These are phyloP conservation scores for Chaetomium globosum DNA, from an alignment of 2,329 filamentous ascomycete genomes.

Conservation along the genomic window DNA sequence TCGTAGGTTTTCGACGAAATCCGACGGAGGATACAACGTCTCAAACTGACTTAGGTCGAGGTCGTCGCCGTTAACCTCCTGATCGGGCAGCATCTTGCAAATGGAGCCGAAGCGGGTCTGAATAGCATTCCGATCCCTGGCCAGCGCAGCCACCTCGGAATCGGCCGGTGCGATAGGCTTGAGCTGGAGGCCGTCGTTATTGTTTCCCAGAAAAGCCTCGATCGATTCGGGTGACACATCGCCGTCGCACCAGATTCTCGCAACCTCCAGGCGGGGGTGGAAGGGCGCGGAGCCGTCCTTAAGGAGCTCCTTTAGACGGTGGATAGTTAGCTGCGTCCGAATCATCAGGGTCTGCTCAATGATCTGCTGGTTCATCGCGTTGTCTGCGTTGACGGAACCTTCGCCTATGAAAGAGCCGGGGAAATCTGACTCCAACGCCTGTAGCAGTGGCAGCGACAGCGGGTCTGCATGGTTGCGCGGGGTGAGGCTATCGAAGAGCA, in stretches of 20 bases:
- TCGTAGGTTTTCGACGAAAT: constrained; percentile 24
- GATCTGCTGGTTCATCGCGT: constrained; percentile 19
- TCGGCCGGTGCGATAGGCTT: constrained; percentile 18
- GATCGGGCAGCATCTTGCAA: constrained; percentile 22
- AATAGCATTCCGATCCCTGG: constrained; percentile 16
- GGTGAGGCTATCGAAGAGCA: constrained; percentile 28
- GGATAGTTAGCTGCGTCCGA: constrained; percentile 33
- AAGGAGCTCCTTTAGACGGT: constrained; percentile 25
- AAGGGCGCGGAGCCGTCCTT: constrained; percentile 14
- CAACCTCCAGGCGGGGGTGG: constrained; percentile 25
- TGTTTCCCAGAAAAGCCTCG: constrained; percentile 23
- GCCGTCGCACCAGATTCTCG: constrained; percentile 31
- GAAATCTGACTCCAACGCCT: constrained; percentile 28
- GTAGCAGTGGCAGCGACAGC: constrained; percentile 16
- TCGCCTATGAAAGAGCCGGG: constrained; percentile 26
- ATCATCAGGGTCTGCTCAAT: constrained; percentile 30
- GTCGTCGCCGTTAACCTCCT: constrained; percentile 5
- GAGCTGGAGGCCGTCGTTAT: constrained; percentile 27
- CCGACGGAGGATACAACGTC: constrained; percentile 16
- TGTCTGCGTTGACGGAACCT: background rate
- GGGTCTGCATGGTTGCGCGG: constrained; percentile 11
- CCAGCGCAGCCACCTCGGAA: constrained; percentile 13
- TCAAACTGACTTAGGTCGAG: constrained; percentile 23
- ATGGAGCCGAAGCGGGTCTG: constrained; percentile 23
- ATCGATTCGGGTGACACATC: constrained; percentile 26